Percentiles rank a stretch among this genome's conserved stretches.
Evolutionary conservation across 305 asterid species (phyloP).

Genomic region (Withania somnifera): DNA sequence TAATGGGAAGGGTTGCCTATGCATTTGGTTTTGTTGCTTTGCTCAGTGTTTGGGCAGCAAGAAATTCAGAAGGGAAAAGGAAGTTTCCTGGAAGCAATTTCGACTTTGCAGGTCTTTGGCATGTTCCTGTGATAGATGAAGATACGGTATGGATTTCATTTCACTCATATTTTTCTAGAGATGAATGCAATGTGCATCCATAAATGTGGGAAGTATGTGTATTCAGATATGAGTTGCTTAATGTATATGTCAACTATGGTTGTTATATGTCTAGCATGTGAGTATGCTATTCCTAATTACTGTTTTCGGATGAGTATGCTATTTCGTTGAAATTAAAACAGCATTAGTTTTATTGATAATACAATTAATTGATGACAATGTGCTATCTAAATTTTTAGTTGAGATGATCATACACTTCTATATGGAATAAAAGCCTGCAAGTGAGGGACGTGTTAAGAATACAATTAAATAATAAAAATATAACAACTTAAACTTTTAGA

Average conservation of each 20-base stretch:
- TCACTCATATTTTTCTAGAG: not conserved
- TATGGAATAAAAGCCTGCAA: no score
- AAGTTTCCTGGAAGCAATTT: constrained; percentile 31
- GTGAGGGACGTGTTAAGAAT: no score
- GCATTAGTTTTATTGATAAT: not conserved
- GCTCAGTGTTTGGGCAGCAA: constrained; percentile 38
- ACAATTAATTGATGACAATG: no score
- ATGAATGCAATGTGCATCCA: not conserved
- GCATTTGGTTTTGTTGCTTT: constrained; percentile 44
- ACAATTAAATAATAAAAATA: no score
- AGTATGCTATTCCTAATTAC: not conserved
- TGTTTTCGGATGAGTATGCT: not conserved
- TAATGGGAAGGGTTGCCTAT: constrained; percentile 23
- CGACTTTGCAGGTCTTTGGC: constrained; percentile 16
- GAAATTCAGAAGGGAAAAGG: constrained; percentile 43
- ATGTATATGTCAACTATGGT: not conserved
- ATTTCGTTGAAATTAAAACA: not conserved
- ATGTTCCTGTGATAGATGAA: constrained; percentile 17
- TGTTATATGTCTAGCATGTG: no score
- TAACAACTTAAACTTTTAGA: not conserved
- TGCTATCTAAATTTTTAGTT: not conserved
- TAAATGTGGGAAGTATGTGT: not conserved
- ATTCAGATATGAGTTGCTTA: not conserved
- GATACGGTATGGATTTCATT: constrained; percentile 24
- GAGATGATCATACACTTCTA: not conserved